Percentiles rank a stretch among this genome's conserved stretches.
These are phyloP conservation scores for Capronia americana DNA, from an alignment of 2,329 filamentous ascomycete genomes.

Conservation along the genomic window DNA sequence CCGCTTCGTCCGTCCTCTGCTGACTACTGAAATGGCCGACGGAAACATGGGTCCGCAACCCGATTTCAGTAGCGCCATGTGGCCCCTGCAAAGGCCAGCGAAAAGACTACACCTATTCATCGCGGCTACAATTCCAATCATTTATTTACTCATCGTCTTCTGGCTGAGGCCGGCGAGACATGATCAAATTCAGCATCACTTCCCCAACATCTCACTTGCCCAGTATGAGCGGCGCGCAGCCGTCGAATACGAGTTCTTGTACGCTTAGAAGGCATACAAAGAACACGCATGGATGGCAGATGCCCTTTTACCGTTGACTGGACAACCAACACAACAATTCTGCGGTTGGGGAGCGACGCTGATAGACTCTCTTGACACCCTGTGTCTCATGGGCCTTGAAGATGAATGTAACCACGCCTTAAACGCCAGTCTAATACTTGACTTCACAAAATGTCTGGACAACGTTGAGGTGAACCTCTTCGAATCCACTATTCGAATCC, in stretches of 20 bases:
- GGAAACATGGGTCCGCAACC: too few relatives aligned
- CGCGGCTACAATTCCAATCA: not conserved
- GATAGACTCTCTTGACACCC: conserved; percentile 66
- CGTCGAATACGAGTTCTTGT: conserved; percentile 25
- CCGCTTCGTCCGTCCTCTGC: not conserved
- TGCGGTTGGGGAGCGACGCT: conserved; percentile 66
- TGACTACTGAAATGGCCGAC: not conserved
- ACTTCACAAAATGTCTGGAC: conserved; percentile 55
- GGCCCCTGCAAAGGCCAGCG: not conserved
- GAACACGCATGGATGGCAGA: conserved; percentile 29
- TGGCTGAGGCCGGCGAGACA: not conserved
- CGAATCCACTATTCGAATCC: conserved; percentile 87
- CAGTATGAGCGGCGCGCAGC: conserved; percentile 4
- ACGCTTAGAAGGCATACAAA: conserved; percentile 21
- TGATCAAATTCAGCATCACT: not conserved
- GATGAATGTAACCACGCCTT: conserved; percentile 64
- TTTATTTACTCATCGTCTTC: conserved; percentile 1
- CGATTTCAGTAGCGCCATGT: too few relatives aligned
- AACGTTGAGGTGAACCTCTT: conserved; percentile 71
- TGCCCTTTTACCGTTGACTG: conserved; percentile 21
- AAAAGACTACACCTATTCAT: not conserved
- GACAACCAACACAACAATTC: conserved; percentile 10
- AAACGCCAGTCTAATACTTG: conserved; percentile 57
- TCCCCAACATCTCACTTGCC: not conserved
- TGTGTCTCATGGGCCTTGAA: conserved; percentile 67